These are phyloP conservation scores for Globisporangium takayamanum DNA, from an alignment of 352 stramenopile genomes.

Conservation along the genomic window DNA sequence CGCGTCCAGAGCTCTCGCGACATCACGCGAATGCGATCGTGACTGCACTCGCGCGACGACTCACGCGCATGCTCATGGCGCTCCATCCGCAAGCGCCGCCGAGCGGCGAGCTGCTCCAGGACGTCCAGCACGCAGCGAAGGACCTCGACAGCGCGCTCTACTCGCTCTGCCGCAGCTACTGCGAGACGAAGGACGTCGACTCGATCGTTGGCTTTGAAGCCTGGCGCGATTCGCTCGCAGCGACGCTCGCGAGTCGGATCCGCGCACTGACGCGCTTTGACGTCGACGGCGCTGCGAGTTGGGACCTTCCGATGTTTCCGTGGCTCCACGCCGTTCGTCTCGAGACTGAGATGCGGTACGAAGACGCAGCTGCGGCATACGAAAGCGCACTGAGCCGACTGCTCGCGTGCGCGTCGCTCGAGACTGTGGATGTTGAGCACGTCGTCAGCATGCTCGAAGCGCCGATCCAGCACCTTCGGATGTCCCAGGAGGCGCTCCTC, in stretches of 20 bases:
- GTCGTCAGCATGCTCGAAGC: slow-evolving; percentile 20
- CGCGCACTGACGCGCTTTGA: slow-evolving; percentile 9
- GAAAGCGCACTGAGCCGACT: slow-evolving; percentile 22
- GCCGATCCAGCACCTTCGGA: slow-evolving; percentile 24
- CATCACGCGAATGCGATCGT: slow-evolving; percentile 46
- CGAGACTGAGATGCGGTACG: slow-evolving; percentile 54
- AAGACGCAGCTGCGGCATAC: slow-evolving; percentile 52
- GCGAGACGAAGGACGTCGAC: slow-evolving; percentile 48
- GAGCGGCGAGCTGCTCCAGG: slow-evolving; percentile 14
- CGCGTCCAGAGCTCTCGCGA: slow-evolving; percentile 24
- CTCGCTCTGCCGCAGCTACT: slow-evolving; percentile 30
- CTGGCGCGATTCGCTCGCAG: slow-evolving; percentile 33
- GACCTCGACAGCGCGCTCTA: slow-evolving; percentile 47
- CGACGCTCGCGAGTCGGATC: slow-evolving; percentile 18
- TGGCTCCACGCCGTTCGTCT: slow-evolving; percentile 35
- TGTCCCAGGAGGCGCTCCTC: slow-evolving; percentile 29
- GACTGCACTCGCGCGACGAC: slow-evolving; percentile 25
- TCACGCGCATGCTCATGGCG: slow-evolving; percentile 24
- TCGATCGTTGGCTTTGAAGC: slow-evolving; percentile 38
- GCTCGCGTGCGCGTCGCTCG: not conserved
- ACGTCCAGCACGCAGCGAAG: slow-evolving; percentile 25
- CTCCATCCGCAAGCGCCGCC: slow-evolving; percentile 8
- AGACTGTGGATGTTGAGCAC: slow-evolving; percentile 7
- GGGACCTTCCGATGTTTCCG: slow-evolving; percentile 25
- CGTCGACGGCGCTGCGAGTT: slow-evolving; percentile 9